Evolutionary conservation across 2,329 filamentous ascomycete species (phyloP).

Genomic region (Diaporthe citri): DNA sequence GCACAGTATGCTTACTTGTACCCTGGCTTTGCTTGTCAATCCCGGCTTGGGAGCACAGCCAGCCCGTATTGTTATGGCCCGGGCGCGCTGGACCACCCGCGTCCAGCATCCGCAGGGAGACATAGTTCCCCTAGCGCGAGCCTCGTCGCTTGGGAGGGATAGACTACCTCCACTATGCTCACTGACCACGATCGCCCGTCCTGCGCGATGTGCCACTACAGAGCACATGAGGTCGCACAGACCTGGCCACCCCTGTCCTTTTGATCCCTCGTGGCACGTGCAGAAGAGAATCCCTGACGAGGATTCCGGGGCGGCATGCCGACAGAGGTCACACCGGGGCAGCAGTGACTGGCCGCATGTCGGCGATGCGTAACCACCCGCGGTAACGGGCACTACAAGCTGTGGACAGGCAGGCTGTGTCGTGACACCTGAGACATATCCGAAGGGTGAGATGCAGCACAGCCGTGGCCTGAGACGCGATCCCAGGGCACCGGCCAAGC

Average conservation of each 20-base stretch:
- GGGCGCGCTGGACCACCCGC: background rate
- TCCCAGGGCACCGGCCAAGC: background rate
- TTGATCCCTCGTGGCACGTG: background rate
- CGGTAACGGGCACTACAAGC: background rate
- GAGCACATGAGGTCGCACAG: background rate
- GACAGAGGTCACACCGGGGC: slow-evolving; percentile 12
- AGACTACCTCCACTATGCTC: background rate
- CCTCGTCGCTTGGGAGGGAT: background rate
- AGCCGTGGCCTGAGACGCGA: background rate
- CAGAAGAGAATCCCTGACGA: slow-evolving; percentile 1
- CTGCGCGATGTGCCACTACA: background rate
- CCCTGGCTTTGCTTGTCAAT: background rate
- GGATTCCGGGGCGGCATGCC: slow-evolving; percentile 1
- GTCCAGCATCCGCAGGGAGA: background rate
- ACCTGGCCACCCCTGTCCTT: background rate
- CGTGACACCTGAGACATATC: slow-evolving; percentile 11
- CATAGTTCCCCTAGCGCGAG: background rate
- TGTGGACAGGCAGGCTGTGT: background rate
- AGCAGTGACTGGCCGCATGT: background rate
- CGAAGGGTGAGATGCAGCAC: background rate
- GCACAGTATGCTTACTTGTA: background rate
- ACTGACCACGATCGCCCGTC: background rate
- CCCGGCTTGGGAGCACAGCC: background rate
- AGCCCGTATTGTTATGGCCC: background rate
- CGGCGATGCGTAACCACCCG: background rate